These are phyloP conservation scores for Suaeda aralocaspica DNA, from an alignment of 148 eudicot species.

Conservation along the genomic window DNA sequence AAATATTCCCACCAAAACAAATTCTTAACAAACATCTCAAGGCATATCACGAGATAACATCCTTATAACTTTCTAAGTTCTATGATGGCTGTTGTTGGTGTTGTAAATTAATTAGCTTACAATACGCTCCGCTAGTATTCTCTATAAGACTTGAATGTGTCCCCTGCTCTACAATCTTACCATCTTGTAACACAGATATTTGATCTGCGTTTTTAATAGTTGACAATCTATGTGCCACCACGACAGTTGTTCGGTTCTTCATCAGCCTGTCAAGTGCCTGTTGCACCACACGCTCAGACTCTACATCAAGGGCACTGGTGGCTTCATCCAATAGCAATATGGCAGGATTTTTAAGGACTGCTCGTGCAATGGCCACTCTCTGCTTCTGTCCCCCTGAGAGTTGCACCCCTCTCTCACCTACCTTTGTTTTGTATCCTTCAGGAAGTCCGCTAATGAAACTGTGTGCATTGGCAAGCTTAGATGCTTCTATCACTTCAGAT, in stretches of 20 bases:
- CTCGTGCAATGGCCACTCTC: slow-evolving; percentile 94
- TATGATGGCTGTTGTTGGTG: slow-evolving; percentile 41
- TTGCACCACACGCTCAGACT: slow-evolving; percentile 87
- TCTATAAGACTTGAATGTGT: slow-evolving; percentile 63
- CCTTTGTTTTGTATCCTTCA: slow-evolving; percentile 87
- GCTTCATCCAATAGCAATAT: slow-evolving; percentile 89
- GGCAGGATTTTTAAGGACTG: slow-evolving; percentile 72
- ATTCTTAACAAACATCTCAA: neutral
- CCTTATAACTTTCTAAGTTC: neutral
- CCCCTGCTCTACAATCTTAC: slow-evolving; percentile 87
- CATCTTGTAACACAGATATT: slow-evolving; percentile 85
- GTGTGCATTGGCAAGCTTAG: slow-evolving; percentile 88
- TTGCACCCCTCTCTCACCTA: slow-evolving; percentile 91
- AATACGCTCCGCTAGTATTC: slow-evolving; percentile 60
- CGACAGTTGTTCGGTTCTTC: slow-evolving; percentile 77
- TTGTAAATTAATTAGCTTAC: slow-evolving; percentile 64
- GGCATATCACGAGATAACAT: slow-evolving; percentile 6
- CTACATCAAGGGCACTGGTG: slow-evolving; percentile 81
- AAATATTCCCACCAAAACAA: neutral
- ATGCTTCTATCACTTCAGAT: slow-evolving; percentile 76
- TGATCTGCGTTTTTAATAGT: slow-evolving; percentile 83
- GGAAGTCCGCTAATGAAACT: slow-evolving; percentile 88
- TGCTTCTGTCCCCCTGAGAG: slow-evolving; percentile 98
- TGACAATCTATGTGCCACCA: slow-evolving; percentile 90
- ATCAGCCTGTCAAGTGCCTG: slow-evolving; percentile 79